Evolutionary conservation across 1,284 basidiomycete genomes (phyloP), one percentile per base, ranked within the genome.

Genomic region (Moesziomyces aphidis): DNA sequence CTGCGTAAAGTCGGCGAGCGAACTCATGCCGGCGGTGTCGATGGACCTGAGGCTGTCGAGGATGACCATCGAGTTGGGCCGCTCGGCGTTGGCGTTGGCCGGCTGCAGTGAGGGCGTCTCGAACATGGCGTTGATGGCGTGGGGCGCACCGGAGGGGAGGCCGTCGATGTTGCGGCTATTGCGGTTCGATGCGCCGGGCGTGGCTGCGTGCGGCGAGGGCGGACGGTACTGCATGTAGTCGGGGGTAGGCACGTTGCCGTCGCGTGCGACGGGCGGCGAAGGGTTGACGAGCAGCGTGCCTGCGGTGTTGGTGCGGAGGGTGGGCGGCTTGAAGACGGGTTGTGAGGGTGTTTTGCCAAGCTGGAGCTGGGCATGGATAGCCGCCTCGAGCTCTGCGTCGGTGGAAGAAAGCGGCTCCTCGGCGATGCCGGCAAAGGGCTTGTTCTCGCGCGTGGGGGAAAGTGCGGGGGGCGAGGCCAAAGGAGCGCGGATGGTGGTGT

Each of bases 61-160:
- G n/a, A 80, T 60, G 22, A 80, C 64, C 77, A 80, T 79, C n/a
- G 78, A 80, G 50, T 64, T 64, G 19, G 72, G 78, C 10, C 77
- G 66, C 13, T 75, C 76, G 23, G 50, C 26, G 26, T 55, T 44
- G 36, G 55, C 17, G 22, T 44, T 1, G 11, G 50, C 31, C 26
- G 26, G 26, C 6, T 34, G 23, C 1, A 31, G 8, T 5, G 57
- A n/a, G 21, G 63, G 67, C 3, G 66, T 34, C 22, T 79, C 75
- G 46, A 80, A 80, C 55, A 80, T 62, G 24, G 75, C 75, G 43
- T 64, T 68, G 63, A 79, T 77, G 22, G 54, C 60, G 22, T 72
- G 49, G 21, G 61, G 62, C 13, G 61, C 49, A 15, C 61, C 71
- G 10, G 66, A 60, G 13, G 78, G 77, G 26, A 79, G 60, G n/a